Percentiles rank a stretch among this genome's conserved stretches.
phyloP scores from a whole-genome alignment of 192 early-diverging fungal species.

The Gamsiella multidivaricata region DNA sequence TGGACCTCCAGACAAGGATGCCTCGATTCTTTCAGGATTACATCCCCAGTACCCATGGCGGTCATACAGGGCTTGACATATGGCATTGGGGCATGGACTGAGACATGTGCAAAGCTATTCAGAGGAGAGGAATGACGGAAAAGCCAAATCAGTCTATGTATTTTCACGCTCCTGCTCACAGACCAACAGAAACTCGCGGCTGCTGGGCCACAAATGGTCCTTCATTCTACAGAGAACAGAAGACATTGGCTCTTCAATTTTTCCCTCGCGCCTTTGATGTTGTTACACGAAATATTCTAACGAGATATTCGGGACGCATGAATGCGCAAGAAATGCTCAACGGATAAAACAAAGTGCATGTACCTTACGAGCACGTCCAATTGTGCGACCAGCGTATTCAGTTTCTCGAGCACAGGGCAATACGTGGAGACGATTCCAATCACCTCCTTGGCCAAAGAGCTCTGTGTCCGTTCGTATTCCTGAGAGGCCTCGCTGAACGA shows the following conservation, averaged over 20 bases:
- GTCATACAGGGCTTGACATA: constrained; percentile 84
- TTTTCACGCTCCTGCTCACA: too few species aligned
- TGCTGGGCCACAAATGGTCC: not conserved
- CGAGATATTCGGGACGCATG: too few species aligned
- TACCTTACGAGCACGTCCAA: constrained; percentile 90
- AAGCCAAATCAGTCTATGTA: too few species aligned
- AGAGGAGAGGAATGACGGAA: not conserved
- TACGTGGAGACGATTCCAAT: constrained; percentile 89
- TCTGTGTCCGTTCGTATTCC: constrained; percentile 78
- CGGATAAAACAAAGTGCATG: not conserved
- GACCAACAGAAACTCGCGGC: too few species aligned
- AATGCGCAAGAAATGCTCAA: not conserved
- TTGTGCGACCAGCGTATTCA: constrained; percentile 82
- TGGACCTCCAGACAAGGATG: constrained; percentile 97
- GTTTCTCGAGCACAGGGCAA: constrained; percentile 80
- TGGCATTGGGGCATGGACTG: constrained; percentile 83
- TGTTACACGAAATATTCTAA: constrained; percentile 5
- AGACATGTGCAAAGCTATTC: constrained; percentile 85
- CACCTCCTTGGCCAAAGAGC: constrained; percentile 84
- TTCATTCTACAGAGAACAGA: not conserved
- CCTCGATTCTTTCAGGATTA: constrained; percentile 77
- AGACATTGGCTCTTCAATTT: too few species aligned
- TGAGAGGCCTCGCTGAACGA: constrained; percentile 67
- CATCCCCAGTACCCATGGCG: constrained; percentile 68
- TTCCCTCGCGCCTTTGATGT: not conserved